phyloP scores from a whole-genome alignment of 2,329 filamentous ascomycete genomes.

The Magnaporthiopsis incrustans region DNA sequence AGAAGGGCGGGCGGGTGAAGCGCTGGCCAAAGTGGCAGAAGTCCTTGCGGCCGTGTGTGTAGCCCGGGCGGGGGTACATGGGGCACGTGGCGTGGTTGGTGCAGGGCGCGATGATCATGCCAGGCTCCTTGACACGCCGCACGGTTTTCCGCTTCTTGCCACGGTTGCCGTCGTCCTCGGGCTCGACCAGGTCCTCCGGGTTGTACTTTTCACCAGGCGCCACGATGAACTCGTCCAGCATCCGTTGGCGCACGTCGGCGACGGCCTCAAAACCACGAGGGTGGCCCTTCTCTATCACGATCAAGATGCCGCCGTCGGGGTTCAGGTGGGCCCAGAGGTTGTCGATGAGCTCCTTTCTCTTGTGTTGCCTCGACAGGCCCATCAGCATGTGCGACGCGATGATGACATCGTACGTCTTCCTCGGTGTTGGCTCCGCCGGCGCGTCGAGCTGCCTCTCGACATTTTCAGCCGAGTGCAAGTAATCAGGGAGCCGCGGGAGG shows the following conservation, averaged over 20 bases:
- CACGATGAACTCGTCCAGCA: slow-evolving; percentile 68
- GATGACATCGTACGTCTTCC: slow-evolving; percentile 83
- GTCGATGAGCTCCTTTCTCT: slow-evolving; percentile 71
- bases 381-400: slow-evolving; percentile 82
- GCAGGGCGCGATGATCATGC: slow-evolving; percentile 66
- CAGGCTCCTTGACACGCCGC: slow-evolving; percentile 43
- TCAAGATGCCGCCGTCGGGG: slow-evolving; percentile 75
- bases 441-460: slow-evolving; percentile 52
- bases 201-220: slow-evolving; percentile 38
- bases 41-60: slow-evolving; percentile 69
- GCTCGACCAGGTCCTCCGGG: slow-evolving; percentile 1
- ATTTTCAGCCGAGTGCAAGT: slow-evolving; percentile 57
- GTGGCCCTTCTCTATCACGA: slow-evolving; percentile 85
- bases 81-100: slow-evolving; percentile 85
- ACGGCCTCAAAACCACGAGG: slow-evolving; percentile 89
- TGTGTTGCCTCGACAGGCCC: slow-evolving; percentile 64
- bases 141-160: slow-evolving; percentile 18
- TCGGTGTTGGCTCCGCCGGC: slow-evolving; percentile 42
- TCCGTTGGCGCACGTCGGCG: slow-evolving; percentile 70
- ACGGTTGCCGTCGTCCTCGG: slow-evolving; percentile 11
- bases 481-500: slow-evolving; percentile 83
- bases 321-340: slow-evolving; percentile 86
- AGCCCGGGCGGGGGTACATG: slow-evolving; percentile 71
- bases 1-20: slow-evolving; percentile 73
- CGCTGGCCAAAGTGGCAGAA: slow-evolving; percentile 88